Evolutionary conservation across 352 stramenopile species (phyloP), one percentile per base, ranked within the genome.

Genomic region (Globisporangium irregulare): DNA sequence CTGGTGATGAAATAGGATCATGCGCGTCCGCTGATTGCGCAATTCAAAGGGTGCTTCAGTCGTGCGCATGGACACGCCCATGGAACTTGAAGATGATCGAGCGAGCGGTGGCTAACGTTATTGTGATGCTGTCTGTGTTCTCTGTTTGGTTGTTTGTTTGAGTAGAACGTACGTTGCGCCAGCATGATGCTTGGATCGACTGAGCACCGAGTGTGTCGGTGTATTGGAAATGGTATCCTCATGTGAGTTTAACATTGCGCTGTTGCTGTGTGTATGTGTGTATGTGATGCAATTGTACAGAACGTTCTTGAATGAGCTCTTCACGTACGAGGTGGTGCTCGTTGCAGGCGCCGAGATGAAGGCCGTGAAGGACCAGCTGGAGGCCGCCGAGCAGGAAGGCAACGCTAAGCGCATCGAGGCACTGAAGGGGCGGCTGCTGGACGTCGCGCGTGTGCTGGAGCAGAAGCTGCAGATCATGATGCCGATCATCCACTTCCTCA

Each of bases 261-360:
- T 32, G 3, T 14, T 9, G 7, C 36, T 51, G 5, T 71, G 38
- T 62, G 59, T 56, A 15, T 9, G 5, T 62, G 59, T 56, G 1
- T 56, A 15, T 10, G 6, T 56, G 20, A n/a, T 59, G 25, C 1
- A 54, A n/a, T 38, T 6, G 29, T 50, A 9, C 61, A 89, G 79
- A 58, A 77, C 68, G 18, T 90, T 88, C 53, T 62, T 90, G 67
- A 86, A 88, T 60, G 81, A 90, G 62, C 59, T 90, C 24, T 90
- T 90, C 65, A 73, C 75, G 29, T 90, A 84, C 55, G 81, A 90
- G 66, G 81, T 90, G 36, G 81, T 90, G 64, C 61, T 90, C 54
- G 80, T 88, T 14, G 81, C 81, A 0, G 81, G 81, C 46, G 80
- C 78, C 9, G 81, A 90, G 68, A 76, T 90, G 54, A 90, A 90